Evolutionary conservation across 805 yeast genomes (phyloP), one percentile per base, ranked within the genome.

Genomic region (Blastobotrys attinorum): DNA sequence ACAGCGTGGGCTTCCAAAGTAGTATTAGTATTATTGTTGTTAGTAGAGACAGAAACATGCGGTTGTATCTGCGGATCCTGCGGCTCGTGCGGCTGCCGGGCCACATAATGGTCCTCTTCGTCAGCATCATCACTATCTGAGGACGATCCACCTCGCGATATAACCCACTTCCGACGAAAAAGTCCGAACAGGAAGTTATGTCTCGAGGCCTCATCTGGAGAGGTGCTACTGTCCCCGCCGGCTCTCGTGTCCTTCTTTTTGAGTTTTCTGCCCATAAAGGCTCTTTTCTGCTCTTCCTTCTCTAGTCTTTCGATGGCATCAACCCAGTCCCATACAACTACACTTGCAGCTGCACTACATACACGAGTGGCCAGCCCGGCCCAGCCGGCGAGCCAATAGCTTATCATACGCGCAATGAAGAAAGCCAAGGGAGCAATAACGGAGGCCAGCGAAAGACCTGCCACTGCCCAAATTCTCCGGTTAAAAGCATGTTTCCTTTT

Each of bases 291-390:
- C 22, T 65, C 58, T 25, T 69, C 60, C 47, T 70, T 66, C 48
- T 77, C 81, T 35, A 74, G 55, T 15, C 66, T 54, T 48, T 74
- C 71, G 34, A 79, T 76, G 36, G 76, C 71, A 52, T 67, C 73
- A 7, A 78, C 59, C 81, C 86, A 77, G 60, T 81, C 86, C 82
- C 84, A 80, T 1, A 77, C 67, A 20, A 76, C 65, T 1, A 79
- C 73, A 15, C 72, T 62, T 3, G 77, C 60, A 29, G 76, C 66
- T 13, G 77, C 66, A 39, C 74, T 73, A 4, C 76, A 53, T 33
- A 78, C 67, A 3, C 73, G 65, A 10, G 70, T 53, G 3, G 74
- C 62, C 23, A 67, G 63, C 0, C 72, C 60, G 56, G 83, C 69
- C 69, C 82, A 73, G 11, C 66, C 67, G n/a, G 66, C 65, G 21